These are phyloP conservation scores for Purpureocillium lavendulum DNA, from an alignment of 2,329 filamentous ascomycete species.

Conservation along the genomic window DNA sequence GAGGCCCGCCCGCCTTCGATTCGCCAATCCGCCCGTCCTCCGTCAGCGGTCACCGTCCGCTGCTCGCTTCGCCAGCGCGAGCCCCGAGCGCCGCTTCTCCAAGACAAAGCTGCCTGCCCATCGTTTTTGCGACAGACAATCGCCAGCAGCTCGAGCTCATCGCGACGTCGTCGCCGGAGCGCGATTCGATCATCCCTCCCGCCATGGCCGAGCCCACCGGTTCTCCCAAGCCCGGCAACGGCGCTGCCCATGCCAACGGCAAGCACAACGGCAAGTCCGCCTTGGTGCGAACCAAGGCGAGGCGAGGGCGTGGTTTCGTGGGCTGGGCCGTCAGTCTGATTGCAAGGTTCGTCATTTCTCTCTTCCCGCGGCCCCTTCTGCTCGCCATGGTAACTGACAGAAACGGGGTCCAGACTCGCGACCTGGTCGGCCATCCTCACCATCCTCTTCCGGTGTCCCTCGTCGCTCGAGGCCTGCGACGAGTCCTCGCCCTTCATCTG, in stretches of 20 bases:
- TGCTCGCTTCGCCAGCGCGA: no score
- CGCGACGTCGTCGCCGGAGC: slow-evolving; percentile 6
- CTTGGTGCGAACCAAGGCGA: slow-evolving; percentile 12
- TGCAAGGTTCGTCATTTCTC: slow-evolving; percentile 39
- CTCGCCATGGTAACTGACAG: background rate
- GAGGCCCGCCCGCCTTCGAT: no score
- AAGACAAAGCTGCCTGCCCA: no score
- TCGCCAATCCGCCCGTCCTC: no score
- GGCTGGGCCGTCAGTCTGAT: slow-evolving; percentile 36
- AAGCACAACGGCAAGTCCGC: slow-evolving; percentile 21
- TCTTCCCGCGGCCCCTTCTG: background rate
- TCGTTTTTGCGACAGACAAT: no score
- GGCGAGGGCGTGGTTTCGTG: slow-evolving; percentile 19
- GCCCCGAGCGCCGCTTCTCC: no score
- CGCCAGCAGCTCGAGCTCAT: background rate
- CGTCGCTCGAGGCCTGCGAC: slow-evolving; percentile 56
- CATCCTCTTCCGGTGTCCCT: slow-evolving; percentile 74
- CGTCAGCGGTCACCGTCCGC: no score
- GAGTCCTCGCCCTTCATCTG: slow-evolving; percentile 70
- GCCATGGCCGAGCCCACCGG: slow-evolving; percentile 26
- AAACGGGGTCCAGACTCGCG: slow-evolving; percentile 46
- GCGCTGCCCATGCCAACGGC: slow-evolving; percentile 25
- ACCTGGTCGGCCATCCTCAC: slow-evolving; percentile 85
- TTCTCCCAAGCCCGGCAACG: slow-evolving; percentile 28
- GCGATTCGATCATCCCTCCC: slow-evolving; percentile 11